Evolutionary conservation across 2,329 filamentous ascomycete genomes (phyloP), one percentile per base, ranked within the genome.

Genomic region (Aspergillus piperis): DNA sequence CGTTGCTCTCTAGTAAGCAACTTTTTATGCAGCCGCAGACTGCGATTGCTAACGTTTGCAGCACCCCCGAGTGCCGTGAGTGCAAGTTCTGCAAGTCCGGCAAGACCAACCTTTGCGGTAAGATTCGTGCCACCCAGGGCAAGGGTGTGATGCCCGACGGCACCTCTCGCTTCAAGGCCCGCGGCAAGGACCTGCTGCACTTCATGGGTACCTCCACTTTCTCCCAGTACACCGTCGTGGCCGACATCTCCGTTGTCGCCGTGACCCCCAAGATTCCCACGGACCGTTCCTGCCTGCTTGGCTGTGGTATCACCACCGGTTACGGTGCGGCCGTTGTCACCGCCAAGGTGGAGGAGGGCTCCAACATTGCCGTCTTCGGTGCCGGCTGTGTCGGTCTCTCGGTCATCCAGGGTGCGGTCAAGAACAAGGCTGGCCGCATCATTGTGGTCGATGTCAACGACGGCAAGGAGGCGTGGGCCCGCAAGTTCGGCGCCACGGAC

Each of bases 11-110:
- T 96, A 96, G 88, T 92, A 85, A 62, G 86, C 79, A 5, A 15
- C 5, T 2, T 25, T n/a, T 0, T n/a, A 19, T 19, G 5, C 3
- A 17, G 8, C 2, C 5, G 8, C 11, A 2, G 3, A 4, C 3
- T 5, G 5, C 38, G 5, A 8, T n/a, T 7, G 55, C 72, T 64
- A 49, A 62, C 54, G 42, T 49, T 23, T 44, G n/a, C 73, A 96
- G 92, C 84, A 98, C 93, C 50, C 95, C 95, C 67, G 94, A 98
- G 83, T 98, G 95, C 83, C 84, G 87, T 69, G 94, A 98, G 80
- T 99, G 95, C 88, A 98, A 98, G 84, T 98, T 98, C 86, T 99
- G 95, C 89, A 95, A 92, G 80, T 98, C 94, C 44, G 95, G 94
- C 82, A 99, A 99, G 88, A 98, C 94, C 73, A 96, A 98, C 82